Percentiles rank a stretch among this genome's conserved stretches.
Evolutionary conservation across 2,329 filamentous ascomycete species (phyloP).

Genomic region (Coleophoma eucalyptorum): DNA sequence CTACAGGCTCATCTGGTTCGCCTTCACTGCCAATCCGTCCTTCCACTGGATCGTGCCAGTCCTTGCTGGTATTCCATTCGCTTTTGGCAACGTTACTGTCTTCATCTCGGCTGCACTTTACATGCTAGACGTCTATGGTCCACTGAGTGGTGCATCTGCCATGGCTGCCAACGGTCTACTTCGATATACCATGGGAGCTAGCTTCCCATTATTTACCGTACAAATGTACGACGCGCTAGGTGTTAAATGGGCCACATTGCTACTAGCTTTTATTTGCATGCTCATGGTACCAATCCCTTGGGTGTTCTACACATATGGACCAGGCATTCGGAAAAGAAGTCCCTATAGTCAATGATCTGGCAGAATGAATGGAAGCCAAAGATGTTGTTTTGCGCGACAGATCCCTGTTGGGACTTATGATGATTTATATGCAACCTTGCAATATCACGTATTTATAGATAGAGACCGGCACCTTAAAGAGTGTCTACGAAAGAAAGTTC

Average conservation of each 20-base stretch:
- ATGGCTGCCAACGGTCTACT: constrained; percentile 56
- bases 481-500: too few relatives aligned
- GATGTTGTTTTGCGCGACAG: too few relatives aligned
- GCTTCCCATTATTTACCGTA: constrained; percentile 54
- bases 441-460: too few relatives aligned
- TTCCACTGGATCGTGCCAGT: constrained; percentile 48
- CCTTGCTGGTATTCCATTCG: constrained; percentile 50
- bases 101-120: constrained; percentile 47
- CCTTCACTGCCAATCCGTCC: constrained; percentile 45
- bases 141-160: constrained; percentile 51
- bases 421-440: too few relatives aligned
- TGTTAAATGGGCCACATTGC: constrained; percentile 34
- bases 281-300: constrained; percentile 47
- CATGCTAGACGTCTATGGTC: constrained; percentile 50
- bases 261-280: constrained; percentile 36
- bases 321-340: constrained; percentile 8
- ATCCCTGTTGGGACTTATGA: too few relatives aligned
- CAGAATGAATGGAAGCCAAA: too few relatives aligned
- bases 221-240: constrained; percentile 28
- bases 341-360: neutral
- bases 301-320: constrained; percentile 45
- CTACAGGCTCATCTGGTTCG: constrained; percentile 40
- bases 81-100: constrained; percentile 56
- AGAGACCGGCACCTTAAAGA: too few relatives aligned
- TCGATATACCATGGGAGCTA: constrained; percentile 50